Evolutionary conservation across 1,284 basidiomycete species (phyloP).

Genomic region (Schizophyllum commune): DNA sequence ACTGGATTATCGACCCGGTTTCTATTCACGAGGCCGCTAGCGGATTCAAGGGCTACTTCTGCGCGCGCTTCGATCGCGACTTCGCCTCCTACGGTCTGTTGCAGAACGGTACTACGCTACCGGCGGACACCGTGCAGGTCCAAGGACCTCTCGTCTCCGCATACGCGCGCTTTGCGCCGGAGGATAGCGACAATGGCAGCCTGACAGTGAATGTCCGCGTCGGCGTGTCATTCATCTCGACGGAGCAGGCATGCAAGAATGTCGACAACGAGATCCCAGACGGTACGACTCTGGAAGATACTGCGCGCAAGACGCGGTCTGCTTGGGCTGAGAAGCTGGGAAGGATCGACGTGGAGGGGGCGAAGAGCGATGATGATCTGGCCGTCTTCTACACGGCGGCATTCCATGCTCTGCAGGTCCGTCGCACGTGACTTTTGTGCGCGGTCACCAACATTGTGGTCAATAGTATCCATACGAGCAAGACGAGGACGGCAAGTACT

Average conservation of each 20-base stretch:
- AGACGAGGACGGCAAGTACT: constrained; percentile 62
- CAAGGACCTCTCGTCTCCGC: constrained; percentile 45
- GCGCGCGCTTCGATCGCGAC: constrained; percentile 57
- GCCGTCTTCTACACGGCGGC: constrained; percentile 61
- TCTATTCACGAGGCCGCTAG: constrained; percentile 39
- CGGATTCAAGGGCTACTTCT: constrained; percentile 68
- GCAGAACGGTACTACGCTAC: constrained; percentile 35
- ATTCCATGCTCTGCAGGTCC: constrained; percentile 63
- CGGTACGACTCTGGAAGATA: constrained; percentile 51
- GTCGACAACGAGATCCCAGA: constrained; percentile 60
- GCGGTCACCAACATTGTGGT: neutral
- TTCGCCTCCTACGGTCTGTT: constrained; percentile 43
- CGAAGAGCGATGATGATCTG: constrained; percentile 37
- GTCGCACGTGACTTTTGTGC: neutral
- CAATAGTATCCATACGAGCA: constrained; percentile 74
- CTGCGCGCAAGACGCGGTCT: constrained; percentile 46
- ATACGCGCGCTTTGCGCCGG: constrained; percentile 44
- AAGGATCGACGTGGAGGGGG: constrained; percentile 51
- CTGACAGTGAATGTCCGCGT: constrained; percentile 51
- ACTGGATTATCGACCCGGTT: constrained; percentile 57
- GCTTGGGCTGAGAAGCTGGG: constrained; percentile 72
- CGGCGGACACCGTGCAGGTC: constrained; percentile 19
- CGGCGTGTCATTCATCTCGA: constrained; percentile 74
- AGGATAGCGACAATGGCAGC: constrained; percentile 5
- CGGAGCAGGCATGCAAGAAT: constrained; percentile 64